Base-by-base conservation (phyloP, 2,329 filamentous ascomycete species). In the Alternaria triticimaculans region DNA sequence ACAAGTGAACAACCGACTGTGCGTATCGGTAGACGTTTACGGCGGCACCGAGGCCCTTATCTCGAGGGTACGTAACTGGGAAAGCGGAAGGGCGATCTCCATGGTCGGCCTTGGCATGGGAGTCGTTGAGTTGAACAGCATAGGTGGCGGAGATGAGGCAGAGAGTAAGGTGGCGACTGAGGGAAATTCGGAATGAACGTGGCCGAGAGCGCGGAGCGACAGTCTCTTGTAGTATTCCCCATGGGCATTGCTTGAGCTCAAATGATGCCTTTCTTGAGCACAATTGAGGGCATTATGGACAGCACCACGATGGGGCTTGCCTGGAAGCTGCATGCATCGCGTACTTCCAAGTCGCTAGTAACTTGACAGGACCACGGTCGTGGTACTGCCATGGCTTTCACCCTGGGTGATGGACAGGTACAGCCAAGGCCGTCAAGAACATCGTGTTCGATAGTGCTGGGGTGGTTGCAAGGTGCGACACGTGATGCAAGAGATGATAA, bases 261-360 rank as follows among this genome's bases (percentile, higher is more conserved):
- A 44, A 45, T 18, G 56, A 30, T 26, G 3, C 37, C 26, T 9
- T 7, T 23, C 26, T 30, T 63, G 60, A 63, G 61, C 61, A 63
- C 18, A 50, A 63, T 63, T 63, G 61, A 60, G 61, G 50, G 25
- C n/a, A 25, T 72, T 72, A 37, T 21, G 20, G 55, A 26, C 10
- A 21, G 30, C 30, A 28, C 30, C 15, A 37, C 15, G 2, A 37
- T 37, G 33, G 33, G 4, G 4, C 33, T 1, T 0, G 15, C 4
- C 33, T 37, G 33, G 33, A 49, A 26, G 63, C 25, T 55, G 50
- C 60, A 62, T 54, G 23, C 26, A 45, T 25, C 45, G 45, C 55
- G 41, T 28, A 18, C 49, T 62, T 58, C 23, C 55, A 51, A 56
- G 58, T 33, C 23, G 30, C 44, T 48, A 48, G 44, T 53, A 18